phyloP scores from a whole-genome alignment of 768 basidiomycete species.

The Kwoniella dejecticola region DNA sequence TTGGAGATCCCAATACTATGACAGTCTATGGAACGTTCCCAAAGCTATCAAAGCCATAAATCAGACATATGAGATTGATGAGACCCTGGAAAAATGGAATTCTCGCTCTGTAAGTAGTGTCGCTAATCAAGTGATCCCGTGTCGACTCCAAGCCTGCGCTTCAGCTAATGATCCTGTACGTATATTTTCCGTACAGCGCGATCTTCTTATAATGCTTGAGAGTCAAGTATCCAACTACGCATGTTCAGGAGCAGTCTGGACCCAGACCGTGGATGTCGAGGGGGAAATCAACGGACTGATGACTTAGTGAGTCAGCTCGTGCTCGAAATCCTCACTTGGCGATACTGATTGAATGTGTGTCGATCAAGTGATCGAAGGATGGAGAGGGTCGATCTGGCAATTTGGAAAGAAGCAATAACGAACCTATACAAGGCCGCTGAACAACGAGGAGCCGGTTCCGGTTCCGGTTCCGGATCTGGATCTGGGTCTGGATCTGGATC shows the following conservation, averaged over 20 bases:
- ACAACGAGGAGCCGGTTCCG: slow-evolving; percentile 1
- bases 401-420: slow-evolving; percentile 27
- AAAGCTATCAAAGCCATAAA: slow-evolving; percentile 27
- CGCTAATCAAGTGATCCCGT: background rate
- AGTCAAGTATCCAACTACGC: slow-evolving; percentile 15
- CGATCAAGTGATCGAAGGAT: slow-evolving; percentile 30
- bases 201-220: slow-evolving; percentile 6
- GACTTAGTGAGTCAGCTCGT: slow-evolving; percentile 26
- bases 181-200: slow-evolving; percentile 7
- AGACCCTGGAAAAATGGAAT: slow-evolving; percentile 25
- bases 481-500: too few species aligned
- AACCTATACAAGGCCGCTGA: slow-evolving; percentile 21
- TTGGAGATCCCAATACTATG: too few species aligned
- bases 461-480: slow-evolving; percentile 3
- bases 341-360: too few species aligned
- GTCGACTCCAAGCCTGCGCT: background rate
- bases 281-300: slow-evolving; percentile 35
- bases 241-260: slow-evolving; percentile 35
- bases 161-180: background rate
- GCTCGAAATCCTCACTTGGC: too few species aligned
- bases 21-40: slow-evolving; percentile 32
- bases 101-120: slow-evolving; percentile 15
- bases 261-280: slow-evolving; percentile 36
- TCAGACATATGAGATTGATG: slow-evolving; percentile 32
- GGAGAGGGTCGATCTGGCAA: slow-evolving; percentile 4